Base-by-base conservation (phyloP, 2,329 filamentous ascomycete genomes). In the Septoria linicola region DNA sequence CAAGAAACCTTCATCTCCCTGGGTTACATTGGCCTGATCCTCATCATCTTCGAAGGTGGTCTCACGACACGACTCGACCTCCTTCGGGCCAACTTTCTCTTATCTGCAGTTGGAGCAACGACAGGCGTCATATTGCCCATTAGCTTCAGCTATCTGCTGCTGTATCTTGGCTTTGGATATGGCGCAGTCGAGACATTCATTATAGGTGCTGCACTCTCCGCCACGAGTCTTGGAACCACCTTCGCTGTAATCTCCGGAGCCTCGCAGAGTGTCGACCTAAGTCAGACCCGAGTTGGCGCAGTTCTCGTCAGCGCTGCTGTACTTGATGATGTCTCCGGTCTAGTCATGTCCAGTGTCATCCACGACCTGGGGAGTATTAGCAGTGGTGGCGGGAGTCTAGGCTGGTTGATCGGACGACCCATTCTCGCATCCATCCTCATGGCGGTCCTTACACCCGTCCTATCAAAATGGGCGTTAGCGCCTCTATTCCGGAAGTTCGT, bases 41-140 rank as follows among this genome's bases (percentile, higher is more conserved):
- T 78, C 32, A 76, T 78, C 49, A 77, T 78, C 34, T 77, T 78
- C 49, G 73, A 78, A 65, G 76, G 75, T n/a, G 75, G 75, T 1
- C 64, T 78, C 13, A 70, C 71, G 8, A 67, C 75, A 23, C 72
- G 74, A 0, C 59, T 77, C 2, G 75, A 77, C 55, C 66, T 77
- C 1, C 65, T 78, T 8, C 71, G 71, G 58, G 66, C 70, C 25
- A 77, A 77, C 50, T 69, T 77, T 36, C 13, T 70, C 2, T 63
- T 76, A 25, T 75, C 72, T 53, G 59, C 71, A 19, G 35, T 71
- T 2, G 73, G 68, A 2, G 76, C 75, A 2, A 63, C 71, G 1
- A 68, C 74, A 0, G 76, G 76, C 2, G 71, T 78, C 3, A 60
- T 71, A n/a, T 70, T 72, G 14, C 75, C 75, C 1, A 77, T 78